Base-by-base conservation (phyloP, 257 asterid genomes). In the Scutellaria baicalensis region DNA sequence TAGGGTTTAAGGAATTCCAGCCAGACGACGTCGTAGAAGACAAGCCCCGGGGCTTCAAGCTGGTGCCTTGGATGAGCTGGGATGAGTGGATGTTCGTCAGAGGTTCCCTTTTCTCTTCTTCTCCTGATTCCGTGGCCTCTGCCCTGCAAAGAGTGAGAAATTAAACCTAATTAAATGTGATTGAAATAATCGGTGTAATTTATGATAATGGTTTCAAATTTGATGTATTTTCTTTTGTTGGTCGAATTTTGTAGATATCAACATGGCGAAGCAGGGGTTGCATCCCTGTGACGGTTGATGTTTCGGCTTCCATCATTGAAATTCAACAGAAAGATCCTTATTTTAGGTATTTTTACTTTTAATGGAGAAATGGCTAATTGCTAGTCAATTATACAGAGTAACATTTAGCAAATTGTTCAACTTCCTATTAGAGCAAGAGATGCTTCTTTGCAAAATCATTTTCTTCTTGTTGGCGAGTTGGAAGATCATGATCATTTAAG, bases 221-320 rank as follows among this genome's bases (percentile, higher is more conserved):
- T 44, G 39, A 33, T 59, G 6, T 5, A 1, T 20, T 1, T 42
- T 47, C 10, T 3, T 20, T 56, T 12, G 27, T 42, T 55, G 40
- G 59, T 65, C 61, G 63, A 27, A 6, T 70, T 35, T 76, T 79
- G 63, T 72, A 92, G 98, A 82, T 90, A 78, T 71, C 85, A 9
- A 78, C 97, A 33, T 93, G 97, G 97, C 78, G 92, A 75, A 84
- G 90, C 81, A 88, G 97, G 79, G 97, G 96, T 4, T 84, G 97
- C 81, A 64, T 77, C 61, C 97, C 95, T 0, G 86, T 86, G 39
- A 72, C 72, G 43, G 75, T 90, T 65, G 97, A 86, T 8, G 90
- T 85, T 51, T 82, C 97, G 9, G 93, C 96, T 48, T 85, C 93
- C 61, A 71, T 92, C 52, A 70, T 90, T 18, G 97, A 90, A 70